Evolutionary conservation across 2,329 filamentous ascomycete species (phyloP), one percentile per base, ranked within the genome.

Genomic region (Fusarium staphyleae): DNA sequence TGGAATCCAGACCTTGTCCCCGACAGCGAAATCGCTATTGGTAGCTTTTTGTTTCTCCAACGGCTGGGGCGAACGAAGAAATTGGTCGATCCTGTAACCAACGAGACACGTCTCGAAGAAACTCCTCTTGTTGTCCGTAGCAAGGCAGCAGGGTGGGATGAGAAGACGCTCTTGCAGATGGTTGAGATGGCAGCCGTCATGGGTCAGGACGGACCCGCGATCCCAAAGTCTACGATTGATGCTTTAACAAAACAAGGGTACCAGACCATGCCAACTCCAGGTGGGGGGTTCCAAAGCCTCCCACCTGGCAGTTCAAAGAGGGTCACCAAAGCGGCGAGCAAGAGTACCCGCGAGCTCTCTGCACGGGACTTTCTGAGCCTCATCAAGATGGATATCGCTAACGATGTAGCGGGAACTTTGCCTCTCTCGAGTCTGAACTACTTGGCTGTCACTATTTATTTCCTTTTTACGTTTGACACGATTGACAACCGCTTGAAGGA

Each of bases 1-100:
- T 78, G 74, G 74, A 60, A 73, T 22, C 30, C 65, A 7, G 69
- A 74, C 7, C 65, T 65, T 5, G 74, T 78, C 9, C 70, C 73
- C 1, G 72, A 77, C 32, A 53, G 59, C 1, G 68, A 74, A 1
- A 13, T 77, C 24, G 45, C 54, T 0, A 19, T 68, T 4, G 13
- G 9, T 0, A 74, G 69, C 1, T 2, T 59, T 0, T 29, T 76
- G 10, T 66, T 51, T 2, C n/a, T 60, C 16, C 19, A 70, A 11
- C 69, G 73, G 26, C 43, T 73, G n/a, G 11, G 32, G 15, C 57
- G 69, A 48, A 69, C 67, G 5, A 71, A 69, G 48, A 41, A 29
- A 1, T 14, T 57, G 2, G 22, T 52, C 10, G 66, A 76, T 51
- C 65, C 68, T 4, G 50, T 14, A 5, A 73, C 72, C 5, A 67